Evolutionary conservation across 164 flowering plant species (phyloP).

Genomic region (Cinnamomum micranthum): DNA sequence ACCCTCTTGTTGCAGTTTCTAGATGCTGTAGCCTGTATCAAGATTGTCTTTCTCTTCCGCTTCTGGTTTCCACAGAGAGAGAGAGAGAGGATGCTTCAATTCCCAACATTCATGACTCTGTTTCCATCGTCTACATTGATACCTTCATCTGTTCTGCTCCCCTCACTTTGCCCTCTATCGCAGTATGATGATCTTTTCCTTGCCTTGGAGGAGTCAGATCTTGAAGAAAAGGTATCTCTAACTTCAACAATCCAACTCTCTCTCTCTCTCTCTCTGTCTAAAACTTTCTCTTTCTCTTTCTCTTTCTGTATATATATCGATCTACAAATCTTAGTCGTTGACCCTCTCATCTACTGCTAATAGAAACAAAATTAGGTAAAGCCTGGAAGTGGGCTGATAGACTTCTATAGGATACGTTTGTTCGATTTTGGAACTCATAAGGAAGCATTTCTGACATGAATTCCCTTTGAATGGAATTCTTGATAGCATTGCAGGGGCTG

Average conservation of each 20-base stretch:
- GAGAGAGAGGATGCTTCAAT: conserved; percentile 28
- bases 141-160: conserved; percentile 67
- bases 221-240: conserved; percentile 68
- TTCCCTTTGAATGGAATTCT: too few relatives aligned
- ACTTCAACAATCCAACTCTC: not conserved
- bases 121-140: conserved; percentile 54
- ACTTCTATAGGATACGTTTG: too few relatives aligned
- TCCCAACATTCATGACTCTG: conserved; percentile 75
- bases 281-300: not conserved
- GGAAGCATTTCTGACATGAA: too few relatives aligned
- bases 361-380: too few relatives aligned
- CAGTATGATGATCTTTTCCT: conserved; percentile 78
- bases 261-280: not conserved
- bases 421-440: too few relatives aligned
- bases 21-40: too few relatives aligned
- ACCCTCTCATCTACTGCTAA: not conserved
- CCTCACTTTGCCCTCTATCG: conserved; percentile 77
- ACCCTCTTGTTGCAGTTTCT: too few relatives aligned
- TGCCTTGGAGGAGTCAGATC: conserved; percentile 79
- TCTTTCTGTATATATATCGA: not conserved
- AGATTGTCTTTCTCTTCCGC: not conserved
- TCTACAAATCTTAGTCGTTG: not conserved
- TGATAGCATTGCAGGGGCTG: too few relatives aligned
- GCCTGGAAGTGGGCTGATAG: not conserved
- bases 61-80: not conserved